Conservation (phyloP, 352 stramenopile genomes). For the Thalassiosira ordinaria region DNA sequence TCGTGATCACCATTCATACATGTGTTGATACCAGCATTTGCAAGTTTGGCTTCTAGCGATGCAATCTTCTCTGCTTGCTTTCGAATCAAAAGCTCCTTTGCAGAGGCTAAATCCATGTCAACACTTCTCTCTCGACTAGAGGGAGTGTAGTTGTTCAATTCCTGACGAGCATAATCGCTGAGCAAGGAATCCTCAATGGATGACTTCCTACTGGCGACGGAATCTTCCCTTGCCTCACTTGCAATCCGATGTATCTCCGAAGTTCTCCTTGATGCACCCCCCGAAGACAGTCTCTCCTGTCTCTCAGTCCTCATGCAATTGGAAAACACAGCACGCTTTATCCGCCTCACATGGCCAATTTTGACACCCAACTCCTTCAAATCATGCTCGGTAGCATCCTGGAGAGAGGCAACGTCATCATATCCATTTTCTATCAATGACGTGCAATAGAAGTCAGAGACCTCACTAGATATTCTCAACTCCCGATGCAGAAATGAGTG, state of each 20-base stretch:
- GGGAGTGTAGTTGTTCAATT: slow-evolving; percentile 36
- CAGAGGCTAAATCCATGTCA: slow-evolving; percentile 26
- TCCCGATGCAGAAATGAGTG: slow-evolving; percentile 53
- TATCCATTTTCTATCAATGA: slow-evolving; percentile 59
- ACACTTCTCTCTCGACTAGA: slow-evolving; percentile 26
- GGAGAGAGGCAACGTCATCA: slow-evolving; percentile 58
- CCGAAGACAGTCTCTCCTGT: slow-evolving; percentile 17
- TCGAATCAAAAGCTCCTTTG: slow-evolving; percentile 51
- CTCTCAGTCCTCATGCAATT: slow-evolving; percentile 45
- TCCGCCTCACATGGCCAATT: slow-evolving; percentile 60
- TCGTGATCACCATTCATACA: not conserved
- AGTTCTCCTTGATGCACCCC: not conserved
- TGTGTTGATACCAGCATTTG: slow-evolving; percentile 17
- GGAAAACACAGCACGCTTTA: slow-evolving; percentile 55
- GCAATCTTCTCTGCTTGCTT: slow-evolving; percentile 65
- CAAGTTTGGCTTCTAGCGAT: slow-evolving; percentile 54
- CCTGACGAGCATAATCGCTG: slow-evolving; percentile 55
- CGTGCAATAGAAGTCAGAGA: slow-evolving; percentile 43
- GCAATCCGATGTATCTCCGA: slow-evolving; percentile 2
- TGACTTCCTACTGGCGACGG: slow-evolving; percentile 6
- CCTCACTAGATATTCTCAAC: slow-evolving; percentile 55
- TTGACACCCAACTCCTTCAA: slow-evolving; percentile 62
- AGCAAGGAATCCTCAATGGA: slow-evolving; percentile 47
- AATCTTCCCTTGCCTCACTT: slow-evolving; percentile 22
- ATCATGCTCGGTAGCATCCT: slow-evolving; percentile 63